Percentiles rank a stretch among this genome's conserved stretches.
Conservation (phyloP, 1,284 basidiomycete species). For the Hemileia vastatrix region DNA sequence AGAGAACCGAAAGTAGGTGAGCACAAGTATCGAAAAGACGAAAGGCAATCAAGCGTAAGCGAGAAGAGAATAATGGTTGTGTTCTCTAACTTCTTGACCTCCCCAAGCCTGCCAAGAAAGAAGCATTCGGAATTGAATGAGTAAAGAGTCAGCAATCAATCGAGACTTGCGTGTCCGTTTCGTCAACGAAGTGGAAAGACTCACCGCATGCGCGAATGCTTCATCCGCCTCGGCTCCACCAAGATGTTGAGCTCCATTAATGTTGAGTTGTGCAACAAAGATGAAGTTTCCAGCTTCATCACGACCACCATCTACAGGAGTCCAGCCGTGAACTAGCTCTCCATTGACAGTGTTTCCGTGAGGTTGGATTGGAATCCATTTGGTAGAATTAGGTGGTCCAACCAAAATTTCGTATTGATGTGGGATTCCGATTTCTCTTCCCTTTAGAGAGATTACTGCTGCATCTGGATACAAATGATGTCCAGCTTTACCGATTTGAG, state of each 20-base stretch:
- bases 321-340: neutral
- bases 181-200: no score
- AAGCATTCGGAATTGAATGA: no score
- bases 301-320: neutral
- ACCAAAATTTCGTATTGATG: neutral
- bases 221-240: neutral
- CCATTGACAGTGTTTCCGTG: neutral
- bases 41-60: no score
- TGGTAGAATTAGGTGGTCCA: neutral
- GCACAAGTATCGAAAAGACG: no score
- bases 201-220: neutral
- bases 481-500: neutral
- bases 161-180: no score
- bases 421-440: neutral
- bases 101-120: no score
- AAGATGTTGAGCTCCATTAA: neutral
- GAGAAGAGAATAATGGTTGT: no score
- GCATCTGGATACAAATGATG: neutral
- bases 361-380: neutral
- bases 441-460: neutral
- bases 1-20: no score
- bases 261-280: neutral
- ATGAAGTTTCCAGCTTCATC: neutral
- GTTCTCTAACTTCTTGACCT: no score
- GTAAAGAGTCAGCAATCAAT: no score